Percentiles rank a stretch among this genome's conserved stretches.
Evolutionary conservation across 768 basidiomycete genomes (phyloP).

Genomic region (Kwoniella heveanensis): DNA sequence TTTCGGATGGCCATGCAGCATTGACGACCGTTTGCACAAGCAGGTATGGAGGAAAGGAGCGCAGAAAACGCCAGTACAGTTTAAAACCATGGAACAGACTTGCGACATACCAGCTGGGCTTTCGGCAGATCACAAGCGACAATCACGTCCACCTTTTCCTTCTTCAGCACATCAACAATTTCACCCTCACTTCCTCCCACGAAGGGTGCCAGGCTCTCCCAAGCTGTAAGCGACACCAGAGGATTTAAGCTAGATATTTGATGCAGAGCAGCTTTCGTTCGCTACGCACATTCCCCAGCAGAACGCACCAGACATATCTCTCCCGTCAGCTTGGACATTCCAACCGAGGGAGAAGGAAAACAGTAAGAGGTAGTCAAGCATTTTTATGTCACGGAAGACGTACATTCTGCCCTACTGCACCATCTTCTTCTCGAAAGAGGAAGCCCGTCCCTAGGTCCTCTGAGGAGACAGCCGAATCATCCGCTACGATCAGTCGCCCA

Average conservation of each 20-base stretch:
- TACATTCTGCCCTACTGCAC: constrained; percentile 77
- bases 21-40: too few relatives aligned
- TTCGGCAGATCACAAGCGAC: constrained; percentile 80
- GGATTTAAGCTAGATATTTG: constrained; percentile 90
- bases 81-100: background rate
- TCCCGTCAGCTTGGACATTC: constrained; percentile 6
- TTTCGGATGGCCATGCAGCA: too few relatives aligned
- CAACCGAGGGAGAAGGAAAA: background rate
- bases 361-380: background rate
- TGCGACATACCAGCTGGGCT: constrained; percentile 65
- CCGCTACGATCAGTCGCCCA: constrained; percentile 81
- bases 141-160: constrained; percentile 67
- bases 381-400: constrained; percentile 16
- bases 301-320: too few relatives aligned
- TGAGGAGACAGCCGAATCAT: constrained; percentile 71
- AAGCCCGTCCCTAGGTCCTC: constrained; percentile 91
- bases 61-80: too few relatives aligned
- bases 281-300: constrained; percentile 59
- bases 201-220: constrained; percentile 64
- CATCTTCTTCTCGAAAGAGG: constrained; percentile 88
- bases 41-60: too few relatives aligned
- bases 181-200: constrained; percentile 56
- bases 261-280: constrained; percentile 78
- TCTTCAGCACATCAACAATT: constrained; percentile 47
- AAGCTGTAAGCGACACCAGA: constrained; percentile 76